A percentile compares a stretch with the other conserved stretches of the same genome.
Evolutionary conservation across 2,329 filamentous ascomycete genomes (phyloP).

Genomic region (Stemphylium lycopersici): DNA sequence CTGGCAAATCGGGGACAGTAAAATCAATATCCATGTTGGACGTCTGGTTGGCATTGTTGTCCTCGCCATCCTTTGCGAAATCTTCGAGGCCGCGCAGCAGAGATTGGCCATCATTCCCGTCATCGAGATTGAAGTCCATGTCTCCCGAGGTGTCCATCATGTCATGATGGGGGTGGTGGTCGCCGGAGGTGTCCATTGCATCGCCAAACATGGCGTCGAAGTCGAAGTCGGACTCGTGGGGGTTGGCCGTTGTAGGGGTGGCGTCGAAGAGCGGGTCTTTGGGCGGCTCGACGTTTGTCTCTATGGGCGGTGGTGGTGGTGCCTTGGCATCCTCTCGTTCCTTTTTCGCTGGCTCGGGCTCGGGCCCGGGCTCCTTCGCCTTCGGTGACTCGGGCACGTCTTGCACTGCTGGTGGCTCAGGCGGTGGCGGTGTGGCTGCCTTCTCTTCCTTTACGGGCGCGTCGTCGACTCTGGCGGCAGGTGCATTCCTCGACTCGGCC

Average conservation of each 20-base stretch:
- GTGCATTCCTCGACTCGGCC: conserved; percentile 31
- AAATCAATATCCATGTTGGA: conserved; percentile 39
- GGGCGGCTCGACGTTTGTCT: conserved; percentile 21
- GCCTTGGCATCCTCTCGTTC: conserved; percentile 21
- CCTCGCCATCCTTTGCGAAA: conserved; percentile 38
- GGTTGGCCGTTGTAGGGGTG: conserved; percentile 36
- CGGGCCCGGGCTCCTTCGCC: conserved; percentile 15
- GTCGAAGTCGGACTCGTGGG: conserved; percentile 48
- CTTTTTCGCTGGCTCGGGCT: conserved; percentile 14
- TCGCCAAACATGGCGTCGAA: conserved; percentile 48
- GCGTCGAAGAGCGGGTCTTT: conserved; percentile 41
- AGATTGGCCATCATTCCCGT: conserved; percentile 34
- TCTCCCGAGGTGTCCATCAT: conserved; percentile 37
- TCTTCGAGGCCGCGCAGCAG: conserved; percentile 47
- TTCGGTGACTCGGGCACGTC: conserved; percentile 13
- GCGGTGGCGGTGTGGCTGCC: conserved; percentile 15
- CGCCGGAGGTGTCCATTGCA: conserved; percentile 31
- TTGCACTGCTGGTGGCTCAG: conserved; percentile 10
- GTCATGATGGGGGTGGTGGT: conserved; percentile 25
- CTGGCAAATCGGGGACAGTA: conserved; percentile 40
- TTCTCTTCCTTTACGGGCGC: conserved; percentile 22
- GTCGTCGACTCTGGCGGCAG: conserved; percentile 11
- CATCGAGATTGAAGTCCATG: conserved; percentile 43
- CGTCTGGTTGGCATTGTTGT: conserved; percentile 20
- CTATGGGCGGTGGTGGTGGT: conserved; percentile 16